Evolutionary conservation across 495 filamentous ascomycete genomes (phyloP).

Genomic region (Staphylotrichum tortipilum): DNA sequence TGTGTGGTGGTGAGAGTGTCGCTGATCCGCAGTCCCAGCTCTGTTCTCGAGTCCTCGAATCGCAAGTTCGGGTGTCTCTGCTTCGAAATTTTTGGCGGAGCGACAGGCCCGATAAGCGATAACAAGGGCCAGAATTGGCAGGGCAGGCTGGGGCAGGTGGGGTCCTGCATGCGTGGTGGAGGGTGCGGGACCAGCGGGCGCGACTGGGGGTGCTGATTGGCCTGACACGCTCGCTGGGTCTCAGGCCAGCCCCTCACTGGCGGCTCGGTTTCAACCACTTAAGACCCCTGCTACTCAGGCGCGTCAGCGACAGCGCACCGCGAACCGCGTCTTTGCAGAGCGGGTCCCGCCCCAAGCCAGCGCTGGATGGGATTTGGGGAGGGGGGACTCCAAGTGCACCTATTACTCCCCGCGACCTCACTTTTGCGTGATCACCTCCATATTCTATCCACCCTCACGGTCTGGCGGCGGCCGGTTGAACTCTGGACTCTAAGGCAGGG

Average conservation of each 20-base stretch:
- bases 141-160: not conserved
- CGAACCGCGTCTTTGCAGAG: constrained; percentile 28
- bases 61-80: no score
- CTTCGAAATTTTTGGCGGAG: constrained; percentile 20
- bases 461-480: not conserved
- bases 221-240: constrained; percentile 14
- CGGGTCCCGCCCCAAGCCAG: no score
- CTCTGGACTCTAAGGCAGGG: no score
- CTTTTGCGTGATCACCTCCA: not conserved
- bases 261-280: constrained; percentile 7
- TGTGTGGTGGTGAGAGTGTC: no score
- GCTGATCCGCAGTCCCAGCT: no score
- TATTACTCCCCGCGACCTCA: not conserved
- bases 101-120: constrained; percentile 18
- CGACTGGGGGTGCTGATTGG: constrained; percentile 20
- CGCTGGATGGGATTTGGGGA: no score
- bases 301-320: constrained; percentile 21
- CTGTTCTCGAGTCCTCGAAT: no score
- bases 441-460: no score
- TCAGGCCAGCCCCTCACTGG: not conserved
- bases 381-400: not conserved
- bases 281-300: constrained; percentile 8
- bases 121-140: constrained; percentile 14
- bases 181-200: not conserved
- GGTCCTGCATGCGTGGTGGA: not conserved